Evolutionary conservation across 495 filamentous ascomycete genomes (phyloP).

Genomic region (Penicillium parvum): DNA sequence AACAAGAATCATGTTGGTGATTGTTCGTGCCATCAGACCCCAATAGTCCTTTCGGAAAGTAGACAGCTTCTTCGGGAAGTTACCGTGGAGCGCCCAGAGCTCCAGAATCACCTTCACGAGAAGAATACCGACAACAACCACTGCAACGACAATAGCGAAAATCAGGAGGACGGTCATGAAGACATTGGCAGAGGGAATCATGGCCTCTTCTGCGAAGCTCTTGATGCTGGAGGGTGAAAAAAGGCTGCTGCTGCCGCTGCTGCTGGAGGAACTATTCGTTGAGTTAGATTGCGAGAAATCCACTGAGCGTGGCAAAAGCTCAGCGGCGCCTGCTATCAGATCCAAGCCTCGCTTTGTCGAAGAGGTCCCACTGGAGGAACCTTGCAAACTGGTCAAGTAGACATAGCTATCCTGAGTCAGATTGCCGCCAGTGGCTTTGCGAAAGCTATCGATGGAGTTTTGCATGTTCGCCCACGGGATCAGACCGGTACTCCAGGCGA

Average conservation of each 20-base stretch:
- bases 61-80: constrained; percentile 73
- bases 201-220: constrained; percentile 69
- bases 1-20: constrained; percentile 86
- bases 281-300: constrained; percentile 37
- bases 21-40: constrained; percentile 80
- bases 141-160: constrained; percentile 80
- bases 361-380: constrained; percentile 30
- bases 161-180: constrained; percentile 95
- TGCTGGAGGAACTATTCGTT: constrained; percentile 34
- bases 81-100: constrained; percentile 83
- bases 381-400: constrained; percentile 61
- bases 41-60: constrained; percentile 95
- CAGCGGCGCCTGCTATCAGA: constrained; percentile 35
- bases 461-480: constrained; percentile 80
- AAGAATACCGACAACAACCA: constrained; percentile 81
- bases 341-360: constrained; percentile 50
- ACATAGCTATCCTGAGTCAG: constrained; percentile 72
- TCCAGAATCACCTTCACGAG: constrained; percentile 91
- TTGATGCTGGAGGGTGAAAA: constrained; percentile 64
- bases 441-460: constrained; percentile 79
- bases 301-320: constrained; percentile 49
- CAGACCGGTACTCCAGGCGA: constrained; percentile 84
- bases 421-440: constrained; percentile 76
- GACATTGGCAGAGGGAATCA: constrained; percentile 81
- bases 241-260: constrained; percentile 33